Base-by-base conservation (phyloP, 2,329 filamentous ascomycete genomes). In the Pseudogymnoascus sp. region DNA sequence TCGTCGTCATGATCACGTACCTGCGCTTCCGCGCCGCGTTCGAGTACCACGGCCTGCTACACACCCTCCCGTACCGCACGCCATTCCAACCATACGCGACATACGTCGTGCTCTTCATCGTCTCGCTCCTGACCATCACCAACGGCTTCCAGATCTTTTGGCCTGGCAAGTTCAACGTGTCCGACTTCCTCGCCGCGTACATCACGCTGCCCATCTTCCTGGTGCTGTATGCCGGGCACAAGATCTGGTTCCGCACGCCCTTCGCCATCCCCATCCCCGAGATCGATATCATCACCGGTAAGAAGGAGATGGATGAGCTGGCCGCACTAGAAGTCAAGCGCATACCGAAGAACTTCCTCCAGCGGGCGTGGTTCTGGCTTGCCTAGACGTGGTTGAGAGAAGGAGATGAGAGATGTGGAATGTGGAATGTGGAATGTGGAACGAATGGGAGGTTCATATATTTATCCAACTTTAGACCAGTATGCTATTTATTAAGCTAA, bases 101-200 rank as follows among this genome's bases (percentile, higher is more conserved):
- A 0, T 90, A 81, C 69, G 75, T 82, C 63, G 79, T 81, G 8
- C 79, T 91, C 1, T 71, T 81, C 14, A 71, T 84, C 23, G 81
- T 91, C 62, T 71, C 74, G 2, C 75, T 90, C 25, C 77, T 92
- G n/a, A 83, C 81, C 1, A 74, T 92, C 2, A 86, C 90, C 68
- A 91, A 91, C 69, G 90, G 89, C 1, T 93, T 92, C 74, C 82
- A 86, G 37, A 82, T 88, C 12, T 92, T 93, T 72, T 88, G 87
- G 72, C 83, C 84, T 0, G 76, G 78, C 6, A 78, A 85, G 28
- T 93, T 86, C 82, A 82, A 78, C 14, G 81, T 80, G 0, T 77
- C 80, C 4, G 79, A 79, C 68, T 94, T 94, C 69, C 65, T 87
- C n/a, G 82, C 83, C 0, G 80, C 75, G 69, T 91, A 86, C 69